These are phyloP conservation scores for Lodderomyces parapsilosis DNA, from an alignment of 1,139 yeast genomes.

Conservation along the genomic window DNA sequence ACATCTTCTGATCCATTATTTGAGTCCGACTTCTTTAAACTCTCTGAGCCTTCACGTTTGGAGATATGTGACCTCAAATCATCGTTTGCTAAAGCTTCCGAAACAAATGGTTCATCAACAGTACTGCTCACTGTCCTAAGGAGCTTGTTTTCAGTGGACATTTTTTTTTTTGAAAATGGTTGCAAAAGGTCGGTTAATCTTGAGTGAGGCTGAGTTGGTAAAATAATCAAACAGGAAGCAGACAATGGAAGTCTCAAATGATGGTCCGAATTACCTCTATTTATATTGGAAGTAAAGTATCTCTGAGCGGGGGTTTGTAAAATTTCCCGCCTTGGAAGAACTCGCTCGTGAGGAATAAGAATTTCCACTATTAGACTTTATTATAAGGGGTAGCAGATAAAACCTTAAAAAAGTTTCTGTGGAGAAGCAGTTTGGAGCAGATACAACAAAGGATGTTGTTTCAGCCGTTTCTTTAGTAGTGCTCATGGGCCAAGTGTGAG, in stretches of 20 bases:
- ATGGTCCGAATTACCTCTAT: not conserved
- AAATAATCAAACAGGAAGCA: too few relatives aligned
- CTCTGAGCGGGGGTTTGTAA: not conserved
- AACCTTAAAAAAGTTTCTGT: not conserved
- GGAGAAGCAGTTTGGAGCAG: too few relatives aligned
- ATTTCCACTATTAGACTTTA: not conserved
- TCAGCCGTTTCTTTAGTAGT: too few relatives aligned
- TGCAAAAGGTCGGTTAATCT: too few relatives aligned
- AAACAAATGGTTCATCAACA: slow-evolving; percentile 5
- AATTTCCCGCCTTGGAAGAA: too few relatives aligned
- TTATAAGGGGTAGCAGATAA: not conserved
- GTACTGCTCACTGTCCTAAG: not conserved
- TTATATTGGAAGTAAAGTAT: not conserved
- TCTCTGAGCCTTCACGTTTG: slow-evolving; percentile 9
- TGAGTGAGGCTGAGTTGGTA: too few relatives aligned
- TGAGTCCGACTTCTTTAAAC: slow-evolving; percentile 6
- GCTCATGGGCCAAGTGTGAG: too few relatives aligned
- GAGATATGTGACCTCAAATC: slow-evolving; percentile 7
- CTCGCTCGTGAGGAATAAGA: too few relatives aligned
- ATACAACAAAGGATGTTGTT: too few relatives aligned
- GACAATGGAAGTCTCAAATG: too few relatives aligned
- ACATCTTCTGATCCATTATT: slow-evolving; percentile 4
- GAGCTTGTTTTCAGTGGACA: not conserved
- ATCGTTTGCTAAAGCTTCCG: slow-evolving; percentile 7
- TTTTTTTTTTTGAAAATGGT: not conserved